phyloP scores from a whole-genome alignment of 1,139 yeast species.

The Suhomyces kunorum region DNA sequence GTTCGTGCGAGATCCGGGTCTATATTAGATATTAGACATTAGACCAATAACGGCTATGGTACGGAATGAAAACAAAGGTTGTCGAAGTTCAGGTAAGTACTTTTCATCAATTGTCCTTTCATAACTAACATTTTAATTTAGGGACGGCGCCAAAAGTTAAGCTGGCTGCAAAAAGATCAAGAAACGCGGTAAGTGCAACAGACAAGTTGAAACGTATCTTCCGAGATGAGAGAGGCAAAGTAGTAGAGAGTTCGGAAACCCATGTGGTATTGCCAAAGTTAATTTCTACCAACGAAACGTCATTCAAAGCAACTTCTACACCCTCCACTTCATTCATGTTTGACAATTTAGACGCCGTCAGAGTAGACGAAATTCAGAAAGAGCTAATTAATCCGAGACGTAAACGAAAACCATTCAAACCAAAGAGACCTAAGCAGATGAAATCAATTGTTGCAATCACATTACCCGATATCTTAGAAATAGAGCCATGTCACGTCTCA shows the following conservation, averaged over 20 bases:
- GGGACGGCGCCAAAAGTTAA: not conserved
- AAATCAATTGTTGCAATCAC: not conserved
- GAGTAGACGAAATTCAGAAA: slow-evolving; percentile 15
- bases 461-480: not conserved
- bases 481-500: not conserved
- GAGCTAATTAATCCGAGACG: not conserved
- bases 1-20: not conserved
- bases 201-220: slow-evolving; percentile 2
- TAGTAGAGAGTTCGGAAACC: not conserved
- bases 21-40: not conserved
- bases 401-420: not conserved
- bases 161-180: not conserved
- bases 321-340: slow-evolving; percentile 15
- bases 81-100: not conserved
- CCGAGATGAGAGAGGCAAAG: not conserved
- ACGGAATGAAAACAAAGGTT: not conserved
- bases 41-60: not conserved
- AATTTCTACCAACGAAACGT: slow-evolving; percentile 14
- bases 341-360: slow-evolving; percentile 9
- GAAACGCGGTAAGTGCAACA: not conserved
- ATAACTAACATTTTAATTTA: not conserved
- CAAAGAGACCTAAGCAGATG: not conserved
- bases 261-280: not conserved
- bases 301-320: slow-evolving; percentile 21
- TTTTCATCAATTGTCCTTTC: not conserved